Conservation (phyloP, 1,284 basidiomycete genomes). For the Microbotryomycetes sp. region DNA sequence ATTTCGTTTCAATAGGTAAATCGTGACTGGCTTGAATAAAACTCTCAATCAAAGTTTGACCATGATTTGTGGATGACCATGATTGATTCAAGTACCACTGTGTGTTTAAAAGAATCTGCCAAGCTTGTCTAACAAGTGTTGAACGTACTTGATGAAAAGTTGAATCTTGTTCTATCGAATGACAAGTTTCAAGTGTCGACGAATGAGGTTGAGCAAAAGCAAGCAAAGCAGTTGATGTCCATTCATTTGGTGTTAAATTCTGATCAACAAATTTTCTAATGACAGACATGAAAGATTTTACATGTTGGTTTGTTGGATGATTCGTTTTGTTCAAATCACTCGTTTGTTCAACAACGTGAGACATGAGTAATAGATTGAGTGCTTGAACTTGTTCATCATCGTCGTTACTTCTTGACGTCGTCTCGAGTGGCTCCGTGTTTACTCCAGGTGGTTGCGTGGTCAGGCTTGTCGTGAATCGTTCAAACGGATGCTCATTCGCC, state of each 20-base stretch:
- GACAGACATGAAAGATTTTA: background rate
- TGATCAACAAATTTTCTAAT: background rate
- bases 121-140: background rate
- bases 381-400: conserved; percentile 23
- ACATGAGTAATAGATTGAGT: conserved; percentile 19
- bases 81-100: too few species aligned
- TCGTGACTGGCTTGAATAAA: too few species aligned
- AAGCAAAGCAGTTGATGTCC: background rate
- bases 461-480: too few species aligned
- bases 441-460: too few species aligned
- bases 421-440: background rate
- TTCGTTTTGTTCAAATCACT: too few species aligned
- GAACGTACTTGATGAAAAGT: background rate
- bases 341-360: background rate
- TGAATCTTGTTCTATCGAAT: too few species aligned
- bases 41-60: too few species aligned
- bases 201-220: background rate
- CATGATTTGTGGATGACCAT: too few species aligned
- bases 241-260: background rate
- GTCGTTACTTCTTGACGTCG: conserved; percentile 11
- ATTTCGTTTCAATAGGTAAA: too few species aligned
- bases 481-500: background rate
- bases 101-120: background rate
- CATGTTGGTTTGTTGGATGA: too few species aligned
- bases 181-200: too few species aligned